These are phyloP conservation scores for Termitomyces sp. DNA, from an alignment of 768 basidiomycete genomes.

Conservation along the genomic window DNA sequence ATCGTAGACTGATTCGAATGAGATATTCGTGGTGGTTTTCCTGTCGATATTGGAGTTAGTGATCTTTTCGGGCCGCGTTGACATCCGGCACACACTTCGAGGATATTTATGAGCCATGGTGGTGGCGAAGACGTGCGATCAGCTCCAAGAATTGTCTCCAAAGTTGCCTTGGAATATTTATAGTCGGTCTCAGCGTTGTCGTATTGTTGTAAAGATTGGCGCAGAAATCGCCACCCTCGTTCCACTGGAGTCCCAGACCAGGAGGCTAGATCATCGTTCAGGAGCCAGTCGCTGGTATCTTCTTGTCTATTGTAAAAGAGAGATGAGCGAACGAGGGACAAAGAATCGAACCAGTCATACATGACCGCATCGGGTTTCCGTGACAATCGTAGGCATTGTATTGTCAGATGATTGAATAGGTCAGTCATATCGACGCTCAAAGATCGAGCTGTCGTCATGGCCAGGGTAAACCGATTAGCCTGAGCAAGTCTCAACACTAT, in stretches of 20 bases:
- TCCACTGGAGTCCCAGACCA: constrained; percentile 83
- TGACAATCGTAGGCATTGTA: constrained; percentile 76
- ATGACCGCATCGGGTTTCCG: constrained; percentile 56
- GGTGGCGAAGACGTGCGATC: constrained; percentile 68
- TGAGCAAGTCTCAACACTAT: constrained; percentile 81
- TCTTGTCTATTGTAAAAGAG: constrained; percentile 50
- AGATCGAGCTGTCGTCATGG: constrained; percentile 71
- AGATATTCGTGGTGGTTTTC: constrained; percentile 81
- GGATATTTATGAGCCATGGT: constrained; percentile 76
- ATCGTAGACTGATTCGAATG: constrained; percentile 74
- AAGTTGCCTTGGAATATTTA: constrained; percentile 70
- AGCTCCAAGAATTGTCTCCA: constrained; percentile 73
- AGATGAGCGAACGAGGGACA: constrained; percentile 12
- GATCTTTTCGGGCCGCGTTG: neutral
- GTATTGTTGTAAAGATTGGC: constrained; percentile 73
- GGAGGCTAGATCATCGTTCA: constrained; percentile 74
- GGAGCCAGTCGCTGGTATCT: constrained; percentile 78
- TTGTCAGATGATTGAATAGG: constrained; percentile 74
- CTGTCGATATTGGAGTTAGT: constrained; percentile 31
- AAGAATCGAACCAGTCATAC: constrained; percentile 37
- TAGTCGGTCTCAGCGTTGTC: constrained; percentile 72
- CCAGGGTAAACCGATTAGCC: constrained; percentile 73
- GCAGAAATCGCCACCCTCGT: constrained; percentile 87
- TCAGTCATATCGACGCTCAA: constrained; percentile 87
- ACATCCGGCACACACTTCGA: constrained; percentile 52